Evolutionary conservation across 768 basidiomycete species (phyloP).

Genomic region (Tricholoma hemisulphureum): DNA sequence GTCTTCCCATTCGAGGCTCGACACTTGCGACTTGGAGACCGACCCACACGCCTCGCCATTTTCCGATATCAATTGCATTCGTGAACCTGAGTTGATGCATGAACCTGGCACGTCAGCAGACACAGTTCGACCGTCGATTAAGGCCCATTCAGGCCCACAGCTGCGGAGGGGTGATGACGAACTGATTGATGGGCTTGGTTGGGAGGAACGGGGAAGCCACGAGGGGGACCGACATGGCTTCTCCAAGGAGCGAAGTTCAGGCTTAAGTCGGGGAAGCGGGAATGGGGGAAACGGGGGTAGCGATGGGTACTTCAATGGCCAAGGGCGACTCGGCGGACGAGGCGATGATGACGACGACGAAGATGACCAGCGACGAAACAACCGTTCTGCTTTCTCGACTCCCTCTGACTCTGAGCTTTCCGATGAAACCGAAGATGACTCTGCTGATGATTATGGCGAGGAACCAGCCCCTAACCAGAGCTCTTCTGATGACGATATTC

Average conservation of each 20-base stretch:
- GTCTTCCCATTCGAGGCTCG: slow-evolving; percentile 16
- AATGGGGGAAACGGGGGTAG: slow-evolving; percentile 17
- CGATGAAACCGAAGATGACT: slow-evolving; percentile 42
- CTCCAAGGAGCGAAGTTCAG: slow-evolving; percentile 9
- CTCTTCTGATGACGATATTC: slow-evolving; percentile 71
- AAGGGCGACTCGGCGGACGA: slow-evolving; percentile 36
- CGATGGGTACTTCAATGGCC: slow-evolving; percentile 21
- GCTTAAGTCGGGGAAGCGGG: slow-evolving; percentile 14
- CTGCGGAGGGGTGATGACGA: slow-evolving; percentile 15
- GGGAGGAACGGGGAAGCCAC: slow-evolving; percentile 16
- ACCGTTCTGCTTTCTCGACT: slow-evolving; percentile 33
- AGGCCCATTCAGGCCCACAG: slow-evolving; percentile 1
- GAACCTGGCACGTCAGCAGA: slow-evolving; percentile 48
- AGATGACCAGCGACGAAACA: slow-evolving; percentile 18
- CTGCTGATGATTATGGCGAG: slow-evolving; percentile 41
- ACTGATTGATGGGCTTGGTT: slow-evolving; percentile 25
- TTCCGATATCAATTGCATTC: slow-evolving; percentile 12
- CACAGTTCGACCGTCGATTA: slow-evolving; percentile 37
- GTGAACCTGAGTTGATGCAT: slow-evolving; percentile 24
- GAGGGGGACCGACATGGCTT: slow-evolving; percentile 7
- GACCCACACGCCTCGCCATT: slow-evolving; percentile 5
- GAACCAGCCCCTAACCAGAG: slow-evolving; percentile 3
- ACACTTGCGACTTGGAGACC: slow-evolving; percentile 10
- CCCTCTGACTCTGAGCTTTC: slow-evolving; percentile 34
- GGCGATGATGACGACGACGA: slow-evolving; percentile 36